These are phyloP conservation scores for Sanghuangporus baumii DNA, from an alignment of 1,284 basidiomycete species.

Conservation along the genomic window DNA sequence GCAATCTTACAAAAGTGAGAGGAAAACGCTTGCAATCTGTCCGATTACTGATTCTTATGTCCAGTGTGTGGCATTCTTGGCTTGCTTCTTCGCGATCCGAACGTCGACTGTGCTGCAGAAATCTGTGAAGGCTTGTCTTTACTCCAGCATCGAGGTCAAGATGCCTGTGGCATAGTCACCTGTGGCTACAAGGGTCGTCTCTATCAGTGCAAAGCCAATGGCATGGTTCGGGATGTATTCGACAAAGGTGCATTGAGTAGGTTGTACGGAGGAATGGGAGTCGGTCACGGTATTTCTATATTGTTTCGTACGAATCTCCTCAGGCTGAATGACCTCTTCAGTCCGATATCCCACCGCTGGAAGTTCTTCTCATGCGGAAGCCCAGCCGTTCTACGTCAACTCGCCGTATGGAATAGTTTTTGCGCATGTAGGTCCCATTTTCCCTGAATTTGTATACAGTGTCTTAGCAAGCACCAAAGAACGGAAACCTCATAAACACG, in stretches of 20 bases:
- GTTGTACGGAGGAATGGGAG: conserved; percentile 92
- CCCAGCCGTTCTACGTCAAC: conserved; percentile 99
- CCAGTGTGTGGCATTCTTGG: conserved; percentile 89
- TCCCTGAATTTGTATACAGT: not conserved
- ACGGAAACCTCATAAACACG: conserved; percentile 98
- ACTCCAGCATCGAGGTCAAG: conserved; percentile 93
- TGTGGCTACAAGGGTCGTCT: conserved; percentile 94
- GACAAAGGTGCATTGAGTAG: conserved; percentile 75
- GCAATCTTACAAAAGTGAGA: not conserved
- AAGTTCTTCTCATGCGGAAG: conserved; percentile 95
- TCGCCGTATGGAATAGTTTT: conserved; percentile 98
- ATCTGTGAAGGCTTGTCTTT: conserved; percentile 89
- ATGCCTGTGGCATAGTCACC: conserved; percentile 97
- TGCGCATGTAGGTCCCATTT: conserved; percentile 74
- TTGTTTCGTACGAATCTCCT: conserved; percentile 19
- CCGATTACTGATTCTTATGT: not conserved
- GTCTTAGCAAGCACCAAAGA: conserved; percentile 46
- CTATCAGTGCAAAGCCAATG: conserved; percentile 99
- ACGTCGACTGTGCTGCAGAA: conserved; percentile 74
- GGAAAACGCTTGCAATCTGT: not conserved
- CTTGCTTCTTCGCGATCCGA: conserved; percentile 74
- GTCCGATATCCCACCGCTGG: conserved; percentile 98
- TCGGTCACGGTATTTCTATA: conserved; percentile 81
- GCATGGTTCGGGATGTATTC: conserved; percentile 99
- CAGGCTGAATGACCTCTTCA: conserved; percentile 28